A percentile compares a stretch with the other conserved stretches of the same genome.
Conservation (phyloP, 2,329 filamentous ascomycete species). For the Cadophora gregata region DNA sequence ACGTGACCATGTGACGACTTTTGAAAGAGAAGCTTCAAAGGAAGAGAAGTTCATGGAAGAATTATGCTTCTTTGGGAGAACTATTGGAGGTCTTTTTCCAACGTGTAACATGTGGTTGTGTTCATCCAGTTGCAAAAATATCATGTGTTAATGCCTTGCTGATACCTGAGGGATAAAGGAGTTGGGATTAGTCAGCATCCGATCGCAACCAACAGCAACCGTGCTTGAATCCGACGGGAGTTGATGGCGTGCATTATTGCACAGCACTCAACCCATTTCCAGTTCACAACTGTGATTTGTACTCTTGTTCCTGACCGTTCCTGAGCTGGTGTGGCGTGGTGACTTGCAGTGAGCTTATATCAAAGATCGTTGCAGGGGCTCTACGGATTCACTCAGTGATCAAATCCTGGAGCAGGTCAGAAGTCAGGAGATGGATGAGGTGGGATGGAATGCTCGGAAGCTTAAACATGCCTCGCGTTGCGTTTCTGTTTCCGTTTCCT, state of each 20-base stretch:
- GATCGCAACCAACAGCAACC: not conserved
- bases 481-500: no score
- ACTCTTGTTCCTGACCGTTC: not conserved
- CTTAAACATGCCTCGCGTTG: constrained; percentile 9
- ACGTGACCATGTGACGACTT: not conserved
- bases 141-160: not conserved
- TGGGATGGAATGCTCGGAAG: constrained; percentile 10
- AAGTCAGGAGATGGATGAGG: not conserved
- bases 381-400: not conserved
- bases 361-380: not conserved
- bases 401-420: constrained; percentile 3
- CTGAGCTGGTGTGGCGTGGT: not conserved
- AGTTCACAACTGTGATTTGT: not conserved
- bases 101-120: not conserved
- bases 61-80: not conserved
- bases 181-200: not conserved
- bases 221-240: not conserved
- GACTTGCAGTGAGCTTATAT: not conserved
- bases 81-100: not conserved
- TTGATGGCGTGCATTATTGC: not conserved
- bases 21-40: not conserved
- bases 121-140: not conserved
- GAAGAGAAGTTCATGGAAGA: not conserved
- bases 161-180: not conserved
- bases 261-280: not conserved